Evolutionary conservation across 169 alveolate genomes (phyloP).

Genomic region (Eimeria mitis): DNA sequence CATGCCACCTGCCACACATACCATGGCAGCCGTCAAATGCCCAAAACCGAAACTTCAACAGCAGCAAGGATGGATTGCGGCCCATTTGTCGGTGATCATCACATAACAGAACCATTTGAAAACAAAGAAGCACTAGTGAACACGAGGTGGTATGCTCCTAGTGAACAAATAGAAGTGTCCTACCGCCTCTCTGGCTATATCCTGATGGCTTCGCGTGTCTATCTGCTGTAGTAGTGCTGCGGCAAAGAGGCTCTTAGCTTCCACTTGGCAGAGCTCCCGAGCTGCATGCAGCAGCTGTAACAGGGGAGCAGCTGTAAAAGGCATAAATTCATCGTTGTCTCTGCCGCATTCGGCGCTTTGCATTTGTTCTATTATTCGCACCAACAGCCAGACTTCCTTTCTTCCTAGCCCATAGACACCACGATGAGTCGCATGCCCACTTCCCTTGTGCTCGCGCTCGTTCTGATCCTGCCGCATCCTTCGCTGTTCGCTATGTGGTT

Average conservation of each 20-base stretch:
- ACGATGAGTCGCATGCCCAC: neutral
- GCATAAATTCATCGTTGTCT: constrained; percentile 15
- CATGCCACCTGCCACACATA: constrained; percentile 20
- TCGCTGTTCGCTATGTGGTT: neutral
- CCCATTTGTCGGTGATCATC: neutral
- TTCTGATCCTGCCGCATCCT: neutral
- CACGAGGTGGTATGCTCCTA: neutral
- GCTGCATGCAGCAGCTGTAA: constrained; percentile 64
- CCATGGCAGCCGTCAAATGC: neutral
- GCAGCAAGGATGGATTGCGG: neutral
- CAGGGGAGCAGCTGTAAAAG: constrained; percentile 39
- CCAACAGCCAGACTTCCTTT: constrained; percentile 35
- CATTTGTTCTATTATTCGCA: constrained; percentile 31
- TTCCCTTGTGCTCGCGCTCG: neutral
- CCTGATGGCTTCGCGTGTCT: constrained; percentile 25
- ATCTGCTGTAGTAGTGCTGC: constrained; percentile 51
- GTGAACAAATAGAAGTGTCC: neutral
- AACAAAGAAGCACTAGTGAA: neutral
- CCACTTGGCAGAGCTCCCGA: constrained; percentile 23
- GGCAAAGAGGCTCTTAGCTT: constrained; percentile 46
- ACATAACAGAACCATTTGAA: neutral
- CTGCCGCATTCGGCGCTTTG: constrained; percentile 16
- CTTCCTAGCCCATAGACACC: constrained; percentile 29
- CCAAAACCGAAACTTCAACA: neutral
- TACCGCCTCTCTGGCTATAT: constrained; percentile 29